Evolutionary conservation across 768 basidiomycete species (phyloP), one percentile per base, ranked within the genome.

Genomic region (Hypholoma sublateritium): DNA sequence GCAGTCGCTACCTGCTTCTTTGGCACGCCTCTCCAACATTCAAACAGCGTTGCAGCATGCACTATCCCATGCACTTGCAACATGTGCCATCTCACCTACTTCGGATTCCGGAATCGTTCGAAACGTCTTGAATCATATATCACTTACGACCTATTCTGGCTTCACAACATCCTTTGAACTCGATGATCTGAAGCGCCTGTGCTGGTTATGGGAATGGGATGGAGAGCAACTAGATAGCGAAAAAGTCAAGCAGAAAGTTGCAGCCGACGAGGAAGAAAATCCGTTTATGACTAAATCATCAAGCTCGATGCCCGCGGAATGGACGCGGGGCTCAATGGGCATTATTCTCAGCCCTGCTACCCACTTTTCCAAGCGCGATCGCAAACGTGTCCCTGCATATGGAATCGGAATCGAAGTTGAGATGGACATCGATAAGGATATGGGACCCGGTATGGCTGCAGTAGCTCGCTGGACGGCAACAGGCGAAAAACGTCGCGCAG

Each of bases 131-230:
- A 93, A 90, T 63, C 85, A 92, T 64, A 67, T 88, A 48, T 88
- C 91, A 36, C 69, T 91, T 46, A 77, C 77, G 49, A 85, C 86
- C 24, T 91, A 91, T 68, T 66, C 83, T 34, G 90, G 89, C 8
- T 73, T 93, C 42, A 73, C 81, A 1, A 79, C 84, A 3, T 80
- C 83, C 53, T 85, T 91, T 61, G 79, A 81, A 32, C 60, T 84
- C n/a, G 81, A 86, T 48, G 91, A 92, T 64, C 75, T 93, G 45
- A 82, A 77, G 55, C 79, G 88, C 57, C 79, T 94, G 17, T 93
- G 91, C 71, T 93, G 92, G 91, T 58, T 93, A 14, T 93, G 92
- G 90, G 92, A 93, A 68, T 94, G 92, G 92, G 86, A 91, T 65
- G 80, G 81, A 5, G 70, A 80, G 43, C 59, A 75, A 5, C 52